Conservation (phyloP, 2,329 filamentous ascomycete genomes). For the Pseudocercospora pini-densiflorae region DNA sequence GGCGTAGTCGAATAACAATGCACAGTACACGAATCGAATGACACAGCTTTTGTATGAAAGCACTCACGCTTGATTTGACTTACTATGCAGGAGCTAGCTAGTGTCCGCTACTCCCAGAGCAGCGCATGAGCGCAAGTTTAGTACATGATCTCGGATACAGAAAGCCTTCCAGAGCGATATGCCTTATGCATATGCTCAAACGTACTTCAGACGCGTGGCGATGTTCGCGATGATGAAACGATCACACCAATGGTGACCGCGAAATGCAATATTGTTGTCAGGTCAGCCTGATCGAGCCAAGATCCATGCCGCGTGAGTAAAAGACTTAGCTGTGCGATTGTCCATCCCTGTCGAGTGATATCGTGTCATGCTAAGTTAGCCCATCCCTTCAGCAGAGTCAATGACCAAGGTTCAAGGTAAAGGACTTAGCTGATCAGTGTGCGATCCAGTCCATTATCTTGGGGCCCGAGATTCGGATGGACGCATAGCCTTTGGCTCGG, state of each 20-base stretch:
- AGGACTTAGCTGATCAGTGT: not conserved
- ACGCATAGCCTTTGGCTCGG: too few species aligned
- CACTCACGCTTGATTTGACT: constrained; percentile 15
- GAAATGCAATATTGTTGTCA: not conserved
- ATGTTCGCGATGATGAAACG: not conserved
- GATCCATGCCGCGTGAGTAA: not conserved
- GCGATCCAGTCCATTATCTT: not conserved
- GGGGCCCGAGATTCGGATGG: not conserved
- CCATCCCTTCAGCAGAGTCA: not conserved
- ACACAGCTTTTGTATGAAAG: constrained; percentile 7
- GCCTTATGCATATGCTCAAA: not conserved
- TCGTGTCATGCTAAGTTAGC: not conserved
- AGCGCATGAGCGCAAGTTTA: constrained; percentile 2
- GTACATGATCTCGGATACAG: not conserved
- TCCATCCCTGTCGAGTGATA: not conserved
- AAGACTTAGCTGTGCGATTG: not conserved
- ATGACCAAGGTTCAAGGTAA: not conserved
- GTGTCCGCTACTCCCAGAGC: constrained; percentile 10
- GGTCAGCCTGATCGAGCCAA: not conserved
- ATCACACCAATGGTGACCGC: not conserved
- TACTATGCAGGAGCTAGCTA: constrained; percentile 14
- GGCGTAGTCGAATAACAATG: not conserved
- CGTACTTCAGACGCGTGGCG: not conserved
- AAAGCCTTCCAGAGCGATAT: not conserved
- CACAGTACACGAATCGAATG: not conserved